phyloP scores from a whole-genome alignment of 331 rosid species.

The Malus hybrid region DNA sequence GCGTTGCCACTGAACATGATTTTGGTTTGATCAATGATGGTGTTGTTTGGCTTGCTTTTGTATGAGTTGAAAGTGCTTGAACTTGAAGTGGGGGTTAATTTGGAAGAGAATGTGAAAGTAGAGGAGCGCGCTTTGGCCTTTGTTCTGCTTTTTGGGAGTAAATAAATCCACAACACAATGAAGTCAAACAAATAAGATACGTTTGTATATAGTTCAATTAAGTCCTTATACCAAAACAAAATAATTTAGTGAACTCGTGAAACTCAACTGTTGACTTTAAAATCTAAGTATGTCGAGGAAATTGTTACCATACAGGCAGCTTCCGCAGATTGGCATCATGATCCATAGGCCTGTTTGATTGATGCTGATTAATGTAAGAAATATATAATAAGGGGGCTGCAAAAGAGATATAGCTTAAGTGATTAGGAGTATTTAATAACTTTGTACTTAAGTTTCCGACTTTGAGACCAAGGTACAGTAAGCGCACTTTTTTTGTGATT shows the following conservation, averaged over 20 bases:
- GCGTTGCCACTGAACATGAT: constrained; percentile 34
- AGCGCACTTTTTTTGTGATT: too few species aligned
- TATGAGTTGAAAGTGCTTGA: not conserved
- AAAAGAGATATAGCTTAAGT: too few species aligned
- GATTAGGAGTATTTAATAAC: too few species aligned
- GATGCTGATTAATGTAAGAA: not conserved
- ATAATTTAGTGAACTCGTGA: not conserved
- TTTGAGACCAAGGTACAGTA: too few species aligned
- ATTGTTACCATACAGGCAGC: too few species aligned
- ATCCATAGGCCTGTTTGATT: not conserved
- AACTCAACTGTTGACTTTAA: not conserved
- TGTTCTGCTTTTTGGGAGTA: not conserved
- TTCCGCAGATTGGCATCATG: too few species aligned
- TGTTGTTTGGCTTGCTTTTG: not conserved
- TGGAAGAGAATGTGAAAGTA: not conserved
- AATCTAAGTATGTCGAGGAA: not conserved
- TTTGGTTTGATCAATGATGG: not conserved
- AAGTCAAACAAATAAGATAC: not conserved
- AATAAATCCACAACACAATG: not conserved
- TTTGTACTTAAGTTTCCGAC: too few species aligned
- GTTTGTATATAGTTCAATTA: not conserved
- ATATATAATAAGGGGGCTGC: not conserved
- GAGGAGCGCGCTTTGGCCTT: not conserved
- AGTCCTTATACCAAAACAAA: too few species aligned
- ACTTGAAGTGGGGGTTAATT: not conserved